A percentile compares a stretch with the other conserved stretches of the same genome.
These are phyloP conservation scores for Fusarium metavorans DNA, from an alignment of 2,329 filamentous ascomycete genomes.

Conservation along the genomic window DNA sequence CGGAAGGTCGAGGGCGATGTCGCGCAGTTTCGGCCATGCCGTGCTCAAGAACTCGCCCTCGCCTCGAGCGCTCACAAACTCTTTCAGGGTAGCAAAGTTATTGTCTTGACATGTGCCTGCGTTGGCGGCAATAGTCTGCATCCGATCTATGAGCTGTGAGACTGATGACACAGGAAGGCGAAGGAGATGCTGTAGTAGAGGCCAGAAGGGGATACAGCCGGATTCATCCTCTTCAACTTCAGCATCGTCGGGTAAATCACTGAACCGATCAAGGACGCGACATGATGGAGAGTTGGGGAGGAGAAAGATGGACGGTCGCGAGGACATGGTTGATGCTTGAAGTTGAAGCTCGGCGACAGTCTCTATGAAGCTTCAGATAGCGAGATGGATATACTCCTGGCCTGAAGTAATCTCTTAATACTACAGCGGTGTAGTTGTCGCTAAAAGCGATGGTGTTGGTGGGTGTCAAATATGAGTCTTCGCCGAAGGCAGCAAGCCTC, in stretches of 20 bases:
- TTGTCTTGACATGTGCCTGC: constrained; percentile 29
- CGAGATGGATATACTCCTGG: neutral
- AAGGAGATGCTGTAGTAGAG: constrained; percentile 41
- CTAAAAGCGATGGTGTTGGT: neutral
- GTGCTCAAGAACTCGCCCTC: constrained; percentile 14
- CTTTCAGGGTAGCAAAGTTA: constrained; percentile 39
- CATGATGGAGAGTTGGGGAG: constrained; percentile 37
- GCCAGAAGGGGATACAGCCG: constrained; percentile 44
- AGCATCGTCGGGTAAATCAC: constrained; percentile 36
- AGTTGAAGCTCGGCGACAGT: neutral
- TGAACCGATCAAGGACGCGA: constrained; percentile 47
- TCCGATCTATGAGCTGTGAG: constrained; percentile 37
- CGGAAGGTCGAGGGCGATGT: constrained; percentile 36
- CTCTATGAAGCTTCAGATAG: too few relatives aligned
- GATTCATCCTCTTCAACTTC: constrained; percentile 37
- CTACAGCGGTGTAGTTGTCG: neutral
- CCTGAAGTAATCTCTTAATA: neutral
- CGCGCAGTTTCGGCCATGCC: constrained; percentile 42
- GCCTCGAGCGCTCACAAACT: neutral
- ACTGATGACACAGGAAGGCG: constrained; percentile 6
- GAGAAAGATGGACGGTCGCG: constrained; percentile 24
- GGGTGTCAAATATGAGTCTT: neutral
- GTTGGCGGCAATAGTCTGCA: constrained; percentile 46
- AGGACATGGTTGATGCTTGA: constrained; percentile 14
- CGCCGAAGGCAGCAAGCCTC: neutral